Evolutionary conservation across 1,284 basidiomycete species (phyloP).

Genomic region (Moesziomyces globuligerus): DNA sequence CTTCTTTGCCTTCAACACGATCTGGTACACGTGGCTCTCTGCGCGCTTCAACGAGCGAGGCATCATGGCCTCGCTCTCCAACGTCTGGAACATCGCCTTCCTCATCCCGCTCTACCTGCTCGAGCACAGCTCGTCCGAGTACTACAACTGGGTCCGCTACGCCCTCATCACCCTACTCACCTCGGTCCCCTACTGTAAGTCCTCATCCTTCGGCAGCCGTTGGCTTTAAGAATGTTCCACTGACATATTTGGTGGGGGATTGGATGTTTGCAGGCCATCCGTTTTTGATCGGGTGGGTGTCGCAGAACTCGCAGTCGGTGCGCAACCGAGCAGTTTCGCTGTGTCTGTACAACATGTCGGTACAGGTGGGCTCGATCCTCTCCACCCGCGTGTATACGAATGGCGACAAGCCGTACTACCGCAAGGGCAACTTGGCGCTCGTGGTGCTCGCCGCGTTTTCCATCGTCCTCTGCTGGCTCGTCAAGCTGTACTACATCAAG

Average conservation of each 20-base stretch:
- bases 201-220: too few relatives aligned
- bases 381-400: conserved; percentile 49
- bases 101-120: conserved; percentile 35
- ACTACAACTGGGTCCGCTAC: conserved; percentile 43
- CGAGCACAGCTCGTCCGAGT: conserved; percentile 3
- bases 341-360: conserved; percentile 56
- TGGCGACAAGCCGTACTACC: conserved; percentile 47
- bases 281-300: conserved; percentile 28
- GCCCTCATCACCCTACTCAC: conserved; percentile 38
- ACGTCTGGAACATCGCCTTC: conserved; percentile 32
- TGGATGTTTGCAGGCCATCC: conserved; percentile 30
- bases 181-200: conserved; percentile 41
- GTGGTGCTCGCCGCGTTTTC: conserved; percentile 22
- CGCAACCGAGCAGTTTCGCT: conserved; percentile 44
- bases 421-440: conserved; percentile 42
- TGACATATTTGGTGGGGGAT: too few relatives aligned
- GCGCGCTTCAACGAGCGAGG: conserved; percentile 27
- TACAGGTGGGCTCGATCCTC: conserved; percentile 47
- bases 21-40: conserved; percentile 33
- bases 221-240: too few relatives aligned
- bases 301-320: conserved; percentile 43
- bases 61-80: conserved; percentile 23
- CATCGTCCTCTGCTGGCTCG: conserved; percentile 40
- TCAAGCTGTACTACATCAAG: conserved; percentile 46
- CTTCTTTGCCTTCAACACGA: conserved; percentile 43